Conservation (phyloP, 2,329 filamentous ascomycete species). For the Lachnum nothofagi region DNA sequence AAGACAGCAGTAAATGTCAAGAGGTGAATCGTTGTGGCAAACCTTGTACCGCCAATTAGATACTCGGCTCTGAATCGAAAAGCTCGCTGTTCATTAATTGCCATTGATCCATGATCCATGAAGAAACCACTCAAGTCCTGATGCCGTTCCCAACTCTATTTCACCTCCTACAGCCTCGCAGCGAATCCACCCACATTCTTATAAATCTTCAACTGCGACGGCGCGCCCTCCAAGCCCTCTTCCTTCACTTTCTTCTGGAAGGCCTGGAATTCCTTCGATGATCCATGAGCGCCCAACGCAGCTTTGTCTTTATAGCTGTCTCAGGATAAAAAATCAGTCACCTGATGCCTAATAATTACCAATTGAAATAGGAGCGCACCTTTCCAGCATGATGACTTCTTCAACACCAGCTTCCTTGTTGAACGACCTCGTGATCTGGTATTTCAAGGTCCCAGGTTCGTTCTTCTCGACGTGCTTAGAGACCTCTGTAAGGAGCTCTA, state of each 20-base stretch:
- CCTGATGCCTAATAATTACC: not conserved
- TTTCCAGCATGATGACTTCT: constrained; percentile 30
- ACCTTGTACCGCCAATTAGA: no score
- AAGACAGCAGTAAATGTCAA: no score
- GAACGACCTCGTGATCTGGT: constrained; percentile 22
- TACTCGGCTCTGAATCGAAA: no score
- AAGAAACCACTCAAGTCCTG: no score
- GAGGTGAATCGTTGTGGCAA: no score
- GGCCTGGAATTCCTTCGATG: constrained; percentile 19
- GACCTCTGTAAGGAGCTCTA: constrained; percentile 25
- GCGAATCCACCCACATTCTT: constrained; percentile 27
- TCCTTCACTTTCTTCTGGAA: constrained; percentile 22
- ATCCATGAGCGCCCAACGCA: constrained; percentile 23
- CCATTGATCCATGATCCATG: no score
- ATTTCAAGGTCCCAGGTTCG: constrained; percentile 28
- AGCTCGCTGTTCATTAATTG: no score
- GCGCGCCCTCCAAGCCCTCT: constrained; percentile 22
- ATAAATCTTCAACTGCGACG: constrained; percentile 27
- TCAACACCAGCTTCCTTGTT: constrained; percentile 27
- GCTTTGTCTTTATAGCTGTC: constrained; percentile 29
- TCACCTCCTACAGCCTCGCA: constrained; percentile 16
- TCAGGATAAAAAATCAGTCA: constrained; percentile 6
- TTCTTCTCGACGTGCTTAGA: constrained; percentile 22
- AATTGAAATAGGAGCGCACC: no score
- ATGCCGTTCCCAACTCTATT: no score